phyloP scores from a whole-genome alignment of 2,329 filamentous ascomycete genomes.

The Exophiala alcalophila region DNA sequence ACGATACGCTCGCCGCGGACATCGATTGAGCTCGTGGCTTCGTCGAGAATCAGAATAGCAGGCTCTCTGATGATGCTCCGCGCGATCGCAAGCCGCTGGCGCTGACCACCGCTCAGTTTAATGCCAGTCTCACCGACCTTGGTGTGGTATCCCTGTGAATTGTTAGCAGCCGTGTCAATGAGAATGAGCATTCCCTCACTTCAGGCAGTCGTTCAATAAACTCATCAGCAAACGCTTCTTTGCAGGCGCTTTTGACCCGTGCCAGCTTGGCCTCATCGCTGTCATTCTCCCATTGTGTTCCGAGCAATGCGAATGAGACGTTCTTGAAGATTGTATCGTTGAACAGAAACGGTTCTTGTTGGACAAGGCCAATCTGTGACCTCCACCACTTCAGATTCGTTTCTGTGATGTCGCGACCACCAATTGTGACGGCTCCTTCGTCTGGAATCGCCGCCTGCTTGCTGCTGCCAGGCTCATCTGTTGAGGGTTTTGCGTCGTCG shows the following conservation, averaged over 20 bases:
- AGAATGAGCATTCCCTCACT: conserved; percentile 17
- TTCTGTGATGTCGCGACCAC: conserved; percentile 52
- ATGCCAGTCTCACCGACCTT: conserved; percentile 73
- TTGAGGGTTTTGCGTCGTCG: neutral
- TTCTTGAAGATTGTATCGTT: conserved; percentile 64
- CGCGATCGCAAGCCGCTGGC: conserved; percentile 77
- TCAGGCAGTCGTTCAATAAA: conserved; percentile 63
- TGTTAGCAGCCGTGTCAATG: neutral
- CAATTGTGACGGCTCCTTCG: conserved; percentile 53
- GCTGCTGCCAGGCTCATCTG: conserved; percentile 1
- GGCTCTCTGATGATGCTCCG: conserved; percentile 67
- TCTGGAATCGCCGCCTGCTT: conserved; percentile 8
- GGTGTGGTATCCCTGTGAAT: conserved; percentile 63
- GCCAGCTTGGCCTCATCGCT: conserved; percentile 39
- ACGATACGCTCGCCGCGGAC: conserved; percentile 55
- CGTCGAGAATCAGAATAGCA: conserved; percentile 67
- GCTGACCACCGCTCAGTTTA: conserved; percentile 78
- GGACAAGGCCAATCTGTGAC: conserved; percentile 60
- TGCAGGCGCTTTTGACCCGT: conserved; percentile 60
- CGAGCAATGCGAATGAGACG: conserved; percentile 56
- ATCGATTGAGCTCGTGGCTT: conserved; percentile 69
- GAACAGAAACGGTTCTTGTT: conserved; percentile 67
- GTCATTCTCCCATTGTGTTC: conserved; percentile 37
- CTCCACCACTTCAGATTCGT: conserved; percentile 63
- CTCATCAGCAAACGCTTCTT: conserved; percentile 66